Evolutionary conservation across 2,329 filamentous ascomycete genomes (phyloP), one percentile per base, ranked within the genome.

Genomic region (Pseudogymnoascus sp.): DNA sequence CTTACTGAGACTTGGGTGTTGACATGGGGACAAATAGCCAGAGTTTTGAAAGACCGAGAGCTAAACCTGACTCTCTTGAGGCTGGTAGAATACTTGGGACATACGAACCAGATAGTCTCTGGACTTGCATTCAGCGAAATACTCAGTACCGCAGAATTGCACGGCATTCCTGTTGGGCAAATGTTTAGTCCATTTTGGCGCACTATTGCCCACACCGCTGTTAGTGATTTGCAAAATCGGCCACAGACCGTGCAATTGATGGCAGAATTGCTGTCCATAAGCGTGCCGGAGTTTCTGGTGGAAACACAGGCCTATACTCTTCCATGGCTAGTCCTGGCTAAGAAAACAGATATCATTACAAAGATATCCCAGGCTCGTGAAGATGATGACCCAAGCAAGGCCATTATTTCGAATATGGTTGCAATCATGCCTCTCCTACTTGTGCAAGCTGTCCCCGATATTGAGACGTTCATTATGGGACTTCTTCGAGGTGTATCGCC

Each of bases 181-280:
- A 78, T 99, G 0, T 87, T 97, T 63, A 85, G 87, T 63, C 92
- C 93, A 0, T 97, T 92, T 73, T 97, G 93, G 92, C 85, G 86
- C 67, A 93, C 84, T 31, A 80, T 99, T 50, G 92, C 91, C 0
- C 88, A 93, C 64, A 83, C 87, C 60, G 87, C 91, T 1, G 88
- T 94, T 28, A 93, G 92, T 72, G 91, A 96, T 69, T 82, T 97
- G 65, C 81, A 88, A 21, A 81, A 84, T 59, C 84, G 88, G 56
- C 93, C 94, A n/a, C 90, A 94, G 69, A 89, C 92, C 71, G 88
- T 87, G 56, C 86, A 90, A 63, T 82, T 89, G 50, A 81, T 97
- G 59, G 91, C 92, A 23, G 91, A 96, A 67, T 76, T 97, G 31
- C 80, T 97, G 38, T 86, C 87, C 61, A 87, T 91, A 70, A 88